Conservation (phyloP, 208 protist genomes). For the Endotrypanum monterogeii region DNA sequence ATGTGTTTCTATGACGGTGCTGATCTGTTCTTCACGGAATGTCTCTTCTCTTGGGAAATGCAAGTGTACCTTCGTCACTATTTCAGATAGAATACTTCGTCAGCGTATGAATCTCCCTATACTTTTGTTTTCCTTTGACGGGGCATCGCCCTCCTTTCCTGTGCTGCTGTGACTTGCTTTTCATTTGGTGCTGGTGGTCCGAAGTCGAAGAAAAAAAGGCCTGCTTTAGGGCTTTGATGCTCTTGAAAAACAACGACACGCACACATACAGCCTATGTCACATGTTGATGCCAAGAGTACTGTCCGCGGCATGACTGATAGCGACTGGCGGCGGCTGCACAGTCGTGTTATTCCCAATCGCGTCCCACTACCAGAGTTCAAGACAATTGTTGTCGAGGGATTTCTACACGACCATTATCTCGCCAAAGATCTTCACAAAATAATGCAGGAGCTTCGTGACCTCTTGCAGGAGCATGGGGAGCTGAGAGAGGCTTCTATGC, state of each 20-base stretch:
- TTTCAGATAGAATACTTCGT: not conserved
- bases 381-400: conserved; percentile 39
- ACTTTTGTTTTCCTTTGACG: not conserved
- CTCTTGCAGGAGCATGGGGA: conserved; percentile 73
- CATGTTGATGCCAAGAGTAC: not conserved
- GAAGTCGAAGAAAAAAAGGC: not conserved
- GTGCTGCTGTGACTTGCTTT: not conserved
- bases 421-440: conserved; percentile 69
- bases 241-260: not conserved
- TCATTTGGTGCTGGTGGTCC: no score
- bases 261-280: no score
- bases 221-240: not conserved
- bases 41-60: not conserved
- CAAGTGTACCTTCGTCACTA: not conserved
- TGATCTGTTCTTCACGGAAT: not conserved
- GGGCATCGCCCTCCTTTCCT: not conserved
- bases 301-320: conserved; percentile 32
- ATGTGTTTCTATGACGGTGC: not conserved
- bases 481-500: conserved; percentile 45
- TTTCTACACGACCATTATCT: conserved; percentile 54
- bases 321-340: conserved; percentile 67
- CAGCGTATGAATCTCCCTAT: no score
- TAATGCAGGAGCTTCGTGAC: conserved; percentile 67
- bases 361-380: conserved; percentile 56
- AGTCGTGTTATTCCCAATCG: conserved; percentile 60